Evolutionary conservation across 495 filamentous ascomycete species (phyloP), one percentile per base, ranked within the genome.

Genomic region (Trichoderma parareesei): DNA sequence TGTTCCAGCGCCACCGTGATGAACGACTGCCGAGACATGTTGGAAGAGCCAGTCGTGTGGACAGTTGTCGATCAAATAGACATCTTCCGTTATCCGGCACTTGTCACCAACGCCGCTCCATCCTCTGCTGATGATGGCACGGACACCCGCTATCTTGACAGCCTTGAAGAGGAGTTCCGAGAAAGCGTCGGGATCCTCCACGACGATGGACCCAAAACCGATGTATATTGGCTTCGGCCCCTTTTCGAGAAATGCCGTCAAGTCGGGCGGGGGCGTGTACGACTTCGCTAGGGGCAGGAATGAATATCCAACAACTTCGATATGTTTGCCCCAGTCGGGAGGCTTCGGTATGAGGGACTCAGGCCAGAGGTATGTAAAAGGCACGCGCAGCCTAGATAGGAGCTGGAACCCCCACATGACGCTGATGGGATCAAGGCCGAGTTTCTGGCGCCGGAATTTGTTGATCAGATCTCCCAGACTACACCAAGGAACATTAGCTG

Each of bases 1-100:
- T 0, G 87, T 89, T 18, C 87, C 86, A 16, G 84, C 85, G 38
- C 87, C 87, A 13, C 87, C 87, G 64, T 89, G 86, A 67, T 88
- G 86, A 0, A 89, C 79, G 0, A 89, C 86, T 7, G 75, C 78
- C 20, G 82, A 72, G 0, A 88, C 86, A 57, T 81, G 82, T 67
- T 85, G 76, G 68, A 89, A 89, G 1, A 89, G 78, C 86, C 85
- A 88, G 46, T 43, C 55, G 41, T 65, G 64, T 10, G 87, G 87
- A 64, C 81, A 82, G 67, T 88, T 84, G 41, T 79, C 85, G 14
- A 87, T 73, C 66, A 85, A 82, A 66, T 81, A 82, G 38, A 88
- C 75, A 62, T 81, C 76, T 20, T 79, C 72, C 11, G 74, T 68
- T 11, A 71, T 68, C 57, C 13, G 4, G 14, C 33, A 57, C 11